These are phyloP conservation scores for Paramecium caudatum DNA, from an alignment of 73 alveolate genomes.

Conservation along the genomic window DNA sequence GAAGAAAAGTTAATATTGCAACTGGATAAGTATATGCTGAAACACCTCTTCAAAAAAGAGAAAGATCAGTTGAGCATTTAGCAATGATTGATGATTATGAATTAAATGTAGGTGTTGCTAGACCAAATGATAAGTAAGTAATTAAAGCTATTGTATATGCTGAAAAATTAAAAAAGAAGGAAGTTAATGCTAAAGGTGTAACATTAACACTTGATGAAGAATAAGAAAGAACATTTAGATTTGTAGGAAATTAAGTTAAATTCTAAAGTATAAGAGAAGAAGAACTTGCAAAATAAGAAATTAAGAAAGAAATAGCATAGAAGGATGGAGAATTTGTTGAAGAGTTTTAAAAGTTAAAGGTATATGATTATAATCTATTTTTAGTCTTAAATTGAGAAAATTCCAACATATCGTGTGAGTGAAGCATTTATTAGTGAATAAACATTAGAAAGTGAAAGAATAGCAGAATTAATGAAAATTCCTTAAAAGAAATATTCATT, in stretches of 20 bases:
- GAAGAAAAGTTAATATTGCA: slow-evolving; percentile 59
- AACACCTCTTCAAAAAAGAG: slow-evolving; percentile 15
- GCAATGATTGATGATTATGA: neutral
- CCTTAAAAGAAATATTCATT: neutral
- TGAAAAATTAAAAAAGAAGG: slow-evolving; percentile 49
- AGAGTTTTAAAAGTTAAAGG: neutral
- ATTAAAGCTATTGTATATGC: slow-evolving; percentile 45
- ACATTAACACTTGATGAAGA: neutral
- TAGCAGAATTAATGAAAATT: neutral
- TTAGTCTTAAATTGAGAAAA: neutral
- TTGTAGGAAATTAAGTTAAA: neutral
- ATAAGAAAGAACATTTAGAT: neutral
- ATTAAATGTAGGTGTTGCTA: neutral
- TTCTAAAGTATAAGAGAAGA: slow-evolving; percentile 53
- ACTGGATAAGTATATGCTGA: slow-evolving; percentile 68
- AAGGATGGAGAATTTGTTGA: slow-evolving; percentile 27
- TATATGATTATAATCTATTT: neutral
- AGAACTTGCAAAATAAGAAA: slow-evolving; percentile 7
- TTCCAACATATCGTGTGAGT: neutral
- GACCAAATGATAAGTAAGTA: slow-evolving; percentile 5
- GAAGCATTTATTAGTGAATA: slow-evolving; percentile 52
- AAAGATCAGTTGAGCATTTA: neutral
- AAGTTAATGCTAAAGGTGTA: slow-evolving; percentile 9
- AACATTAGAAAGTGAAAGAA: slow-evolving; percentile 1
- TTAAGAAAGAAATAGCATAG: neutral